These are phyloP conservation scores for Rugonectria rugulosa DNA, from an alignment of 2,329 filamentous ascomycete species.

Conservation along the genomic window DNA sequence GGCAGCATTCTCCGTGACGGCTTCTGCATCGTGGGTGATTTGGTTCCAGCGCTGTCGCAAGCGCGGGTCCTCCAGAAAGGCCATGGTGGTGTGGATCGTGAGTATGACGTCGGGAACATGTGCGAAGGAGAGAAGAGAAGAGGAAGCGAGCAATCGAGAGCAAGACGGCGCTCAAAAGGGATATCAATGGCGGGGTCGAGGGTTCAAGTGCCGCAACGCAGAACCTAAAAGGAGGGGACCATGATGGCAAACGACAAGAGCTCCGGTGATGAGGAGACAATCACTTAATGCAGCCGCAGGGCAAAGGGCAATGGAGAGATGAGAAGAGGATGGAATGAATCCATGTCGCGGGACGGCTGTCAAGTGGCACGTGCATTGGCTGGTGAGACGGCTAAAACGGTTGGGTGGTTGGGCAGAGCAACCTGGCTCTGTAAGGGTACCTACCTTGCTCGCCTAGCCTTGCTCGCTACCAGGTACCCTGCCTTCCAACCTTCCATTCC, in stretches of 20 bases:
- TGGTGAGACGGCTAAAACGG: slow-evolving; percentile 36
- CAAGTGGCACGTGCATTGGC: slow-evolving; percentile 37
- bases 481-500: too few species aligned
- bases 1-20: slow-evolving; percentile 90
- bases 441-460: too few species aligned
- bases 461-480: too few species aligned
- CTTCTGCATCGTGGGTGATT: slow-evolving; percentile 88
- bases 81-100: slow-evolving; percentile 52
- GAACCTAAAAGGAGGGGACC: slow-evolving; percentile 19
- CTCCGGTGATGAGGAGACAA: slow-evolving; percentile 20
- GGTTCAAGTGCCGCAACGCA: neutral
- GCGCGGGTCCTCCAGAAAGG: slow-evolving; percentile 80
- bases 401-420: slow-evolving; percentile 37
- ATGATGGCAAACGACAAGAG: slow-evolving; percentile 24
- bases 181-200: neutral
- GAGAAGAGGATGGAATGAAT: slow-evolving; percentile 27
- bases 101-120: slow-evolving; percentile 41
- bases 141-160: neutral
- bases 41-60: slow-evolving; percentile 94
- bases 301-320: slow-evolving; percentile 27
- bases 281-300: slow-evolving; percentile 23
- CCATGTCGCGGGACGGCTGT: slow-evolving; percentile 22
- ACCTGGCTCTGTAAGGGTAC: slow-evolving; percentile 16
- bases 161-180: neutral
- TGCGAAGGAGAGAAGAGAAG: slow-evolving; percentile 9